Conservation (phyloP, 1,139 yeast genomes). For the Zygosaccharomyces sapae region DNA sequence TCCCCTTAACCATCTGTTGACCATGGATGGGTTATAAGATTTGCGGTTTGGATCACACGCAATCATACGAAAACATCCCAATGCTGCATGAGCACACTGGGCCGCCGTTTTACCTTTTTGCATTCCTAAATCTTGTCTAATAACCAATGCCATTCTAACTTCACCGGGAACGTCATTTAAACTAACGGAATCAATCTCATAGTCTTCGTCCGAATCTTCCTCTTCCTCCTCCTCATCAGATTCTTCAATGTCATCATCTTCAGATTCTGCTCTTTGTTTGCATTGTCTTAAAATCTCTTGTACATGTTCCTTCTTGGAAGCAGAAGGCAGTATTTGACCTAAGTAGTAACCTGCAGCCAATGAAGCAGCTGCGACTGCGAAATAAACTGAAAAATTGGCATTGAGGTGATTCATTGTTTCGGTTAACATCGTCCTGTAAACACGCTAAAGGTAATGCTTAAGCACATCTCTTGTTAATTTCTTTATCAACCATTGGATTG, state of each 20-base stretch:
- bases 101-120: conserved; percentile 96
- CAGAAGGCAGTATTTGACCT: conserved; percentile 20
- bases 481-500: too few species aligned
- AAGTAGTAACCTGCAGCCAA: conserved; percentile 31
- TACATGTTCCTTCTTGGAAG: conserved; percentile 16
- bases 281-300: conserved; percentile 21
- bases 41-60: conserved; percentile 46
- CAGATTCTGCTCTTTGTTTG: conserved; percentile 17
- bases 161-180: conserved; percentile 69
- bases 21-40: conserved; percentile 57
- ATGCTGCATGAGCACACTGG: conserved; percentile 96
- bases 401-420: conserved; percentile 12
- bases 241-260: conserved; percentile 18
- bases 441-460: too few species aligned
- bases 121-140: conserved; percentile 87
- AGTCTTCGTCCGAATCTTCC: conserved; percentile 51
- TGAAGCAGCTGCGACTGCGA: conserved; percentile 28
- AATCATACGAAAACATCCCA: conserved; percentile 77
- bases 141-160: conserved; percentile 81
- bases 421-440: neutral
- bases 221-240: conserved; percentile 32
- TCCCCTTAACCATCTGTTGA: conserved; percentile 69
- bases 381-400: conserved; percentile 14
- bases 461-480: too few species aligned
- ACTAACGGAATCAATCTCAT: conserved; percentile 52